Evolutionary conservation across 1,284 basidiomycete genomes (phyloP), one percentile per base, ranked within the genome.

Genomic region (Leccinum subrobustum): DNA sequence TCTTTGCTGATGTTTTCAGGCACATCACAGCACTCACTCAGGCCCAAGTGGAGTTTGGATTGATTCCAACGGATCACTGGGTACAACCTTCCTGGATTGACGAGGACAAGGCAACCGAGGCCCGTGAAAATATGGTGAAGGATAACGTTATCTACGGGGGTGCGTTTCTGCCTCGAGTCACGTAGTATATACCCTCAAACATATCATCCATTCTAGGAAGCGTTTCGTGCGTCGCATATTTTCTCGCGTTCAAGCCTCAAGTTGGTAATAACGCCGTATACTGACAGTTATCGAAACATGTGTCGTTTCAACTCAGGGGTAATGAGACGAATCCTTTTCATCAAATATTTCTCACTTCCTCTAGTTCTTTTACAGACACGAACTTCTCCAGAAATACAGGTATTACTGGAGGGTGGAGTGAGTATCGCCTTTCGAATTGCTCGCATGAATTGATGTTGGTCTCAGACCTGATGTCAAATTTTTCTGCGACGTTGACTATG

Each of bases 251-350:
- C 29, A 60, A 60, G 55, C 53, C 18, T 61, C 16, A 39, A 39
- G 37, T 18, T 44, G 2, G 42, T 63, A 6, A 65, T 29, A 59
- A 44, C 50, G 54, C 54, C 11, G 11, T 54, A 52, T 58, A 42
- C 11, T 20, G 4, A 54, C 64, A 87, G 87, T 42, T 93, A 93
- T 70, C 87, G 91, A 56, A 92, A 93, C 65, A 93, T 96, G 94
- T 97, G 95, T 73, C 87, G 96, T 20, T 98, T 89, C 79, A 95
- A 97, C 75, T 94, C 92, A 58, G 95, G 95, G 37, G 93, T 94
- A 76, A 11, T 50, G 73, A 86, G 35, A 25, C 42, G 11, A 25
- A 14, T 33, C 14, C 54, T 5, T 39, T 14, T 37, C 37, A 14
- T 47, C 4, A 31, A 39, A 20, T 35, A 16, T 57, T 29, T 51